These are phyloP conservation scores for Sinapis alba DNA, from an alignment of 441 rosid genomes.

Conservation along the genomic window DNA sequence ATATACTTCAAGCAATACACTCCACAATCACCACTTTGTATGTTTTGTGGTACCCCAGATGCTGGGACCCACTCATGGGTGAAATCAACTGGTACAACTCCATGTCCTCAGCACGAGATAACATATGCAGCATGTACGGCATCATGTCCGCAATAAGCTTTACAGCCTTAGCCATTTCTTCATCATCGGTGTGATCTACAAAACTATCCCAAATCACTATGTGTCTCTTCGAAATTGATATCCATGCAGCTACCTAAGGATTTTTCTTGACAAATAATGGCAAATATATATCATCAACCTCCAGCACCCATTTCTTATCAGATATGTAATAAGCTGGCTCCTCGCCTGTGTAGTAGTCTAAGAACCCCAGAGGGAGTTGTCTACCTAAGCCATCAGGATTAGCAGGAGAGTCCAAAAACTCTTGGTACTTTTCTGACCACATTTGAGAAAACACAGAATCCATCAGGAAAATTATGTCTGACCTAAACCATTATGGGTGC, in stretches of 20 bases:
- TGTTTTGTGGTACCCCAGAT: not conserved
- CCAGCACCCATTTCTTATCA: not conserved
- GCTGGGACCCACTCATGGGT: not conserved
- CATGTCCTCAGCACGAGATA: not conserved
- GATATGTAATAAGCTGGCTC: not conserved
- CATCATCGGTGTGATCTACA: not conserved
- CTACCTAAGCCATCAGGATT: not conserved
- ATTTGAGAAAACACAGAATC: not conserved
- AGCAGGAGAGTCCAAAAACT: not conserved
- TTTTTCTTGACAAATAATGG: not conserved
- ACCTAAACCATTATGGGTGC: not conserved
- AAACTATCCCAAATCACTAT: not conserved
- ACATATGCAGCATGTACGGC: not conserved
- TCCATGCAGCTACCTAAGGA: not conserved
- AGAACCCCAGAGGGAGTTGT: not conserved
- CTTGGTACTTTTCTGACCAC: not conserved
- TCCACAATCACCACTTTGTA: not conserved
- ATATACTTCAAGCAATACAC: not conserved
- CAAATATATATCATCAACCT: not conserved
- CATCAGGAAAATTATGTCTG: not conserved
- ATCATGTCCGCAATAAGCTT: not conserved
- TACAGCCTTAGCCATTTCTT: slow-evolving; percentile 10
- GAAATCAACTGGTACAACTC: not conserved
- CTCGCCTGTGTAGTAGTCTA: not conserved
- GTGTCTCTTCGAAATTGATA: not conserved